Conservation (phyloP, 1,284 basidiomycete genomes). For the Apiotrichum gracile region DNA sequence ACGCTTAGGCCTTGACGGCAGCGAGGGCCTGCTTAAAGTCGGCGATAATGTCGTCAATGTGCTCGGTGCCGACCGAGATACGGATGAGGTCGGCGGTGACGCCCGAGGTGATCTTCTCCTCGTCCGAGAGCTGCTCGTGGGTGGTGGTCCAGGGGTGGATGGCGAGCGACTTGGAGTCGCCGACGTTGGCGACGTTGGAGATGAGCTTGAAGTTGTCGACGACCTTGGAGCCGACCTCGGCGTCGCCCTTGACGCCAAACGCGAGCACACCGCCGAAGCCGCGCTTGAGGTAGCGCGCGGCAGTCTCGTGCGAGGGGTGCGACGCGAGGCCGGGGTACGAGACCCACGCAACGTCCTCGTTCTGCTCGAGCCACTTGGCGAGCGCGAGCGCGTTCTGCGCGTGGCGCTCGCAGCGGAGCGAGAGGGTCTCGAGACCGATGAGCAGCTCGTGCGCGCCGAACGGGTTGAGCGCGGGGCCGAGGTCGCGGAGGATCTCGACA, state of each 20-base stretch:
- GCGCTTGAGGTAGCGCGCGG: constrained; percentile 56
- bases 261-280: constrained; percentile 70
- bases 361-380: constrained; percentile 57
- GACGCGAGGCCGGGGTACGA: constrained; percentile 67
- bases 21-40: constrained; percentile 66
- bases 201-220: constrained; percentile 72
- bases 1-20: constrained; percentile 7
- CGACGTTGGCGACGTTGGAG: constrained; percentile 69
- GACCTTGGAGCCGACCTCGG: constrained; percentile 57
- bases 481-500: constrained; percentile 60
- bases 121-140: constrained; percentile 50
- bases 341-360: constrained; percentile 63
- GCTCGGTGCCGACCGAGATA: constrained; percentile 75
- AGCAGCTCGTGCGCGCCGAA: constrained; percentile 78
- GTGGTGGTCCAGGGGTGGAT: constrained; percentile 81
- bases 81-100: constrained; percentile 76
- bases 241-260: constrained; percentile 72
- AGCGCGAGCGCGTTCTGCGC: constrained; percentile 23
- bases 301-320: constrained; percentile 61
- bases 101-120: constrained; percentile 64
- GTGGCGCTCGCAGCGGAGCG: constrained; percentile 55
- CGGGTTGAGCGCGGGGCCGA: constrained; percentile 70
- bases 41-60: constrained; percentile 75
- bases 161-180: constrained; percentile 72
- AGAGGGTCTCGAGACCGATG: constrained; percentile 80